Evolutionary conservation across 1,284 basidiomycete genomes (phyloP).

Genomic region (Apiotrichum sp.): DNA sequence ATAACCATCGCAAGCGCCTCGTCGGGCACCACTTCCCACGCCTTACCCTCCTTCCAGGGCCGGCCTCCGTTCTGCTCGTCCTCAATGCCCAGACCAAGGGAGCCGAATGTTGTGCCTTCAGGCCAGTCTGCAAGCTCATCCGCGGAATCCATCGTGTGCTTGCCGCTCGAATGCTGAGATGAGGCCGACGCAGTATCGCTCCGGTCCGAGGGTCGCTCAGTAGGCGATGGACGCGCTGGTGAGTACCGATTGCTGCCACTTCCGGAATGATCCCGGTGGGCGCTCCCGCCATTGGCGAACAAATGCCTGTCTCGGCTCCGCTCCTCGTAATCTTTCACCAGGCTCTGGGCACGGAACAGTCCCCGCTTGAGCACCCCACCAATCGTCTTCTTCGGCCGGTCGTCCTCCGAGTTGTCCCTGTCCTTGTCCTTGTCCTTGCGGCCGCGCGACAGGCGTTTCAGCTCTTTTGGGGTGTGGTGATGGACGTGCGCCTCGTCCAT

Average conservation of each 20-base stretch:
- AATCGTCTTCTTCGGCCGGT: conserved; percentile 26
- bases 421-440: conserved; percentile 9
- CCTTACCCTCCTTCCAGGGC: conserved; percentile 38
- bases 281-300: conserved; percentile 5
- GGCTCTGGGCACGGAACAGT: conserved; percentile 26
- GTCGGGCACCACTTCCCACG: conserved; percentile 42
- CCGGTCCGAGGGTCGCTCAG: conserved; percentile 4
- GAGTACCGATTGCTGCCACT: neutral
- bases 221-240: neutral
- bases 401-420: conserved; percentile 17
- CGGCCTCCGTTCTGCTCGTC: conserved; percentile 22
- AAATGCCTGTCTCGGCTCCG: conserved; percentile 14
- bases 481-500: conserved; percentile 16
- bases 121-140: conserved; percentile 11
- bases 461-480: conserved; percentile 4
- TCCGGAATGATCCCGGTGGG: neutral
- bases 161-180: conserved; percentile 11
- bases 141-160: conserved; percentile 5
- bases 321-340: conserved; percentile 29
- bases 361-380: conserved; percentile 38
- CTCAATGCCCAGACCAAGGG: conserved; percentile 19
- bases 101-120: conserved; percentile 15
- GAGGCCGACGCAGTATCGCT: conserved; percentile 17
- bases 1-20: conserved; percentile 47
- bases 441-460: conserved; percentile 8